Conservation (phyloP, 495 filamentous ascomycete genomes). For the Thozetella sp. region DNA sequence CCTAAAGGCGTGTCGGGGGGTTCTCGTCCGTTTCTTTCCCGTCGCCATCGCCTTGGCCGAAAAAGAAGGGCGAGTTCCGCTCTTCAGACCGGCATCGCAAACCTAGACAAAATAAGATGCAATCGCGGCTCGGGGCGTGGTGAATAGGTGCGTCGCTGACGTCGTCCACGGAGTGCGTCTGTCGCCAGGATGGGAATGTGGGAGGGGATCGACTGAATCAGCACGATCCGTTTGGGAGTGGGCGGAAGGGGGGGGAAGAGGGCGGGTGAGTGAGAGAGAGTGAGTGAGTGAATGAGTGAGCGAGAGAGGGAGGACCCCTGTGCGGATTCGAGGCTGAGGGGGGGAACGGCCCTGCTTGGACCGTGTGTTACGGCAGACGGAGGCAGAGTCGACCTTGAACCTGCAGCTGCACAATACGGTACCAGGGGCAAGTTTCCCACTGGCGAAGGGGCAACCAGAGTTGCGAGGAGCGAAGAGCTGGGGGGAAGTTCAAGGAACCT, state of each 20-base stretch:
- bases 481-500: background rate
- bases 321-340: background rate
- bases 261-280: too few relatives aligned
- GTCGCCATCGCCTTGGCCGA: slow-evolving; percentile 26
- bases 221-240: background rate
- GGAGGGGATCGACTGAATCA: background rate
- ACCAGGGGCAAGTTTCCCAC: too few relatives aligned
- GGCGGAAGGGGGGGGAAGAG: too few relatives aligned
- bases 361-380: too few relatives aligned
- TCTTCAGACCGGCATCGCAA: slow-evolving; percentile 16
- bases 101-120: too few relatives aligned
- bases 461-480: too few relatives aligned
- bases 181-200: background rate
- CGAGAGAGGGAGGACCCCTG: background rate
- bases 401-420: background rate
- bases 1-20: slow-evolving; percentile 4
- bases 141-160: background rate
- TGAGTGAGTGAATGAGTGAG: too few relatives aligned
- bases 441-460: too few relatives aligned
- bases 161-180: background rate
- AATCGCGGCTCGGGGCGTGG: too few relatives aligned
- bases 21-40: slow-evolving; percentile 12
- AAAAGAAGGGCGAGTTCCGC: slow-evolving; percentile 11
- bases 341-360: background rate
- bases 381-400: too few relatives aligned